phyloP scores from a whole-genome alignment of 139 green algal species.

The Yamagishiella unicocca region DNA sequence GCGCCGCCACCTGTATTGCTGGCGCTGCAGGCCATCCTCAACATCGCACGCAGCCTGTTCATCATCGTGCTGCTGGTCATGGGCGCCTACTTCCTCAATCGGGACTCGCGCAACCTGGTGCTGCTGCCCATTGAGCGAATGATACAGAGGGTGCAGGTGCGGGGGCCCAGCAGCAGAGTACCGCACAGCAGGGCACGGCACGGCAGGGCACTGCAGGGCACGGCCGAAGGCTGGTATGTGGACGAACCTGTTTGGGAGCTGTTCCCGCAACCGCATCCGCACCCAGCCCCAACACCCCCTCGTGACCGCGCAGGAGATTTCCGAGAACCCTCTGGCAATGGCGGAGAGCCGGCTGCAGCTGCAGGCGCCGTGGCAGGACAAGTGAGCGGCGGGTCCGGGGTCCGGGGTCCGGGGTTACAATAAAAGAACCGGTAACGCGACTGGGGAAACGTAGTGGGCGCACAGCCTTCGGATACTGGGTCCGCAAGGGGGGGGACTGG shows the following conservation, averaged over 20 bases:
- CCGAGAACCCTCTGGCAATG: constrained; percentile 70
- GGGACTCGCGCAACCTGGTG: constrained; percentile 88
- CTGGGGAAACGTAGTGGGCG: too few relatives aligned
- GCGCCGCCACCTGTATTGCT: too few relatives aligned
- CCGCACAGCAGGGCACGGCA: too few relatives aligned
- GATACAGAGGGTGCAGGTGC: constrained; percentile 72
- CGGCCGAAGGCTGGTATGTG: too few relatives aligned
- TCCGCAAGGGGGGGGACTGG: too few relatives aligned
- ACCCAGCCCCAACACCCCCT: too few relatives aligned
- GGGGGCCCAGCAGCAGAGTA: background rate
- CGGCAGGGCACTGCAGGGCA: too few relatives aligned
- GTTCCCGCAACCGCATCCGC: too few relatives aligned
- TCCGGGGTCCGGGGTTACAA: too few relatives aligned
- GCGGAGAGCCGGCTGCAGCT: constrained; percentile 13
- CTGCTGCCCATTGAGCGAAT: constrained; percentile 95
- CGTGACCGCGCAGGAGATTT: constrained; percentile 63
- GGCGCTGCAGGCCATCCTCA: constrained; percentile 86
- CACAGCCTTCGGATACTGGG: too few relatives aligned
- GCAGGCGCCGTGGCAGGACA: constrained; percentile 32
- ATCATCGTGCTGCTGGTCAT: constrained; percentile 85
- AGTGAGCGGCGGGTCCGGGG: background rate
- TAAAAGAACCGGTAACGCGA: too few relatives aligned
- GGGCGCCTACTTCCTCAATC: constrained; percentile 85
- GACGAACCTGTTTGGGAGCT: too few relatives aligned
- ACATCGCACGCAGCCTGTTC: constrained; percentile 90